These are phyloP conservation scores for Suillus subaureus DNA, from an alignment of 768 basidiomycete genomes.

Conservation along the genomic window DNA sequence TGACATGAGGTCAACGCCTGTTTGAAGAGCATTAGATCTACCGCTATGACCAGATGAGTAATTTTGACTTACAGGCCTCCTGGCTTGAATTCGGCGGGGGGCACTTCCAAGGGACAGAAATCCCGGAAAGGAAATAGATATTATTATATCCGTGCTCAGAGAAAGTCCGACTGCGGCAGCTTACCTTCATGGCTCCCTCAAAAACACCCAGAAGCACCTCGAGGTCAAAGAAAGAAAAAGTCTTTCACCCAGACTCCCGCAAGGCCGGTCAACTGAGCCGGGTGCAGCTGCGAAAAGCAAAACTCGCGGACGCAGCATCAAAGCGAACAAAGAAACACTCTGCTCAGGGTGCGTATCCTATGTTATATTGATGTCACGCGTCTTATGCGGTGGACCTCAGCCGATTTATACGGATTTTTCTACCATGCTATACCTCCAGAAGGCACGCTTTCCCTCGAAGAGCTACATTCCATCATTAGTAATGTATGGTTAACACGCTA, in stretches of 20 bases:
- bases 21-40: neutral
- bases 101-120: neutral
- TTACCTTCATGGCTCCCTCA: neutral
- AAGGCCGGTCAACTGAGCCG: slow-evolving; percentile 79
- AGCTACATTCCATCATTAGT: slow-evolving; percentile 63
- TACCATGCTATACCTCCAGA: slow-evolving; percentile 68
- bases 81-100: too few species aligned
- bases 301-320: slow-evolving; percentile 55
- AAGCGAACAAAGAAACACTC: slow-evolving; percentile 62
- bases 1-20: slow-evolving; percentile 27
- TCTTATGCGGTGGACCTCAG: slow-evolving; percentile 34
- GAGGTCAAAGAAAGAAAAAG: slow-evolving; percentile 67
- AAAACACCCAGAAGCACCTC: slow-evolving; percentile 23
- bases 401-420: slow-evolving; percentile 76
- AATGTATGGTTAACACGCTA: slow-evolving; percentile 77
- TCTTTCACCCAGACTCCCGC: slow-evolving; percentile 82
- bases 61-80: neutral
- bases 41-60: neutral
- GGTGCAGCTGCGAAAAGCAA: slow-evolving; percentile 67
- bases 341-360: slow-evolving; percentile 46
- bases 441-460: slow-evolving; percentile 56
- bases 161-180: neutral
- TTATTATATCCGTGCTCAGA: neutral
- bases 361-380: neutral
- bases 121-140: slow-evolving; percentile 2